Conservation (phyloP, 2,329 filamentous ascomycete species). For the Penicillium hordei region DNA sequence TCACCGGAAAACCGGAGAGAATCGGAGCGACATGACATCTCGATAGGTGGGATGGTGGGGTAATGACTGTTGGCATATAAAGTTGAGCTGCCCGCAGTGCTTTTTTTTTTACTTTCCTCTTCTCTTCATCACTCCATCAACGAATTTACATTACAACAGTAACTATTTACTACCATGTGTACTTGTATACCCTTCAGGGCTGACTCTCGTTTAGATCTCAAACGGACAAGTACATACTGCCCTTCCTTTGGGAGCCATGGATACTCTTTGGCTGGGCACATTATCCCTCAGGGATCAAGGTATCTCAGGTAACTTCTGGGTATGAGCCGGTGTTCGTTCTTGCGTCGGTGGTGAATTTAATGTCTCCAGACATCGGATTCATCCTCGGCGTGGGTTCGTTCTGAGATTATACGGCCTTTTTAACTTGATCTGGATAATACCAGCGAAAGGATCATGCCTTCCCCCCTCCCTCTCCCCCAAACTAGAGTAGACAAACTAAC, state of each 20-base stretch:
- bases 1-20: conserved; percentile 22
- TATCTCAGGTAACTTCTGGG: conserved; percentile 51
- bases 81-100: conserved; percentile 16
- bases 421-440: conserved; percentile 99
- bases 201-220: conserved; percentile 19
- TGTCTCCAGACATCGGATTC: not conserved
- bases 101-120: conserved; percentile 5
- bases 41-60: conserved; percentile 13
- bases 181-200: conserved; percentile 3
- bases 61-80: conserved; percentile 38
- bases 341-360: conserved; percentile 28
- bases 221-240: conserved; percentile 25
- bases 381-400: conserved; percentile 35
- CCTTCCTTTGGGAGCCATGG: conserved; percentile 38
- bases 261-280: conserved; percentile 40
- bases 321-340: conserved; percentile 66
- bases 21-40: conserved; percentile 14
- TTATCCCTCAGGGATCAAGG: conserved; percentile 47
- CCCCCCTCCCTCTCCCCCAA: conserved; percentile 44
- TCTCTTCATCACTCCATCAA: conserved; percentile 12
- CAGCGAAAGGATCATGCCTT: conserved; percentile 99
- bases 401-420: conserved; percentile 82
- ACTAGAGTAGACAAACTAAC: conserved; percentile 44
- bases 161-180: conserved; percentile 15
- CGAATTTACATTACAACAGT: conserved; percentile 15